These are phyloP conservation scores for Chrysosphaeria jannelii DNA, from an alignment of 2,329 filamentous ascomycete species.

Conservation along the genomic window DNA sequence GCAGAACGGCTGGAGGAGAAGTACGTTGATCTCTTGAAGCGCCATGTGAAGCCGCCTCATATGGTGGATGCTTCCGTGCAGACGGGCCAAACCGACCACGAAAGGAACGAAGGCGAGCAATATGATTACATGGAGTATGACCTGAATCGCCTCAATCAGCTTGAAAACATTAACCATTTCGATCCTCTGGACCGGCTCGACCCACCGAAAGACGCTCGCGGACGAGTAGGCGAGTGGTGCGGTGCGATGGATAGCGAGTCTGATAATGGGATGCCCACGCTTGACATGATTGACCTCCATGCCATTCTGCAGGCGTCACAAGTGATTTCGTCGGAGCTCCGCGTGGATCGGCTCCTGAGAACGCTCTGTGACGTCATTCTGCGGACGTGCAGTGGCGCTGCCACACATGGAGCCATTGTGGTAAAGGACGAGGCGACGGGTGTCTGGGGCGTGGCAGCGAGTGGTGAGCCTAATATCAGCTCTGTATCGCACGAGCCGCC, in stretches of 20 bases:
- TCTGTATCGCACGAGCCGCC: conserved; percentile 35
- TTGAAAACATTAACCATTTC: not conserved
- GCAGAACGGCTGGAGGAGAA: conserved; percentile 36
- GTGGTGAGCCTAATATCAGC: conserved; percentile 38
- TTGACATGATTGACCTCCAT: conserved; percentile 61
- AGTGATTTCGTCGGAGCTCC: conserved; percentile 48
- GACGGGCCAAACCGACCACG: conserved; percentile 15
- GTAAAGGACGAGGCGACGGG: conserved; percentile 31
- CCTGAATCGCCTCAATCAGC: too few relatives aligned
- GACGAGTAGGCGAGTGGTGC: conserved; percentile 30
- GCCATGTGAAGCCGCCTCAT: conserved; percentile 24
- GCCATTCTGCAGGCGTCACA: conserved; percentile 54
- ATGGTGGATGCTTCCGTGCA: conserved; percentile 35
- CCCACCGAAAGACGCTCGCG: conserved; percentile 16
- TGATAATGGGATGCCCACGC: conserved; percentile 29
- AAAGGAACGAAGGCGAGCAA: conserved; percentile 9
- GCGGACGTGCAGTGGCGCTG: conserved; percentile 41
- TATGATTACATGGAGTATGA: too few relatives aligned
- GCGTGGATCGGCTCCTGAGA: conserved; percentile 43
- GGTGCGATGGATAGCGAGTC: conserved; percentile 26
- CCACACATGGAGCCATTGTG: conserved; percentile 42
- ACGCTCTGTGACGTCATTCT: conserved; percentile 62
- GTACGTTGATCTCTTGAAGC: conserved; percentile 34
- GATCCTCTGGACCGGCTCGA: conserved; percentile 5
- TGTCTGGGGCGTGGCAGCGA: conserved; percentile 42